Base-by-base conservation (phyloP, 805 yeast species). In the Cyberlindnera mrakii region DNA sequence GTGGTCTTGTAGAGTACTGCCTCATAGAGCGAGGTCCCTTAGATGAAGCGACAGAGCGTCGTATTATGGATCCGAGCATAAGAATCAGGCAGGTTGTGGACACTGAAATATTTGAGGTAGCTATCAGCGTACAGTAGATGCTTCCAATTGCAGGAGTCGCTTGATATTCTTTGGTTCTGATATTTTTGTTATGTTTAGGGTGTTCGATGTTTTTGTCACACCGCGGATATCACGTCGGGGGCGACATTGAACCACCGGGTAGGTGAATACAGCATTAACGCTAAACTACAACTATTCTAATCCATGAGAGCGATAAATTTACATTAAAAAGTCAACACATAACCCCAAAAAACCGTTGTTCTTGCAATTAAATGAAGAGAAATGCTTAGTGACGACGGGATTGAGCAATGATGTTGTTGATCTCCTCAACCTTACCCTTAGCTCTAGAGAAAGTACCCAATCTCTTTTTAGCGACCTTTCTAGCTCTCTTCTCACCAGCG, bases 401-500 rank as follows among this genome's bases (percentile, higher is more conserved):
- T 76, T 90, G 96, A 71, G 96, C 85, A 74, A 91, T 91, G 80
- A 91, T 80, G 71, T 77, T 74, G 84, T 78, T 87, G 90, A 95
- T 85, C 77, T 90, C 96, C 78, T 93, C 99, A 71, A 93, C 95
- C 90, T 93, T 93, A 73, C 88, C 93, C 86, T 88, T 87, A 67
- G 98, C 97, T 82, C 99, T 95, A 80, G 82, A 83, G 85, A 91
- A 95, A 66, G 99, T 88, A 78, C 99, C 99, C 70, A 93, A 87
- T 87, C 93, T 91, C 96, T 87, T 93, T 93, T 93, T 93, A 61
- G 98, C 97, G 70, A 93, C 89, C 89, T 93, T 93, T 88, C 93
- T 87, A 63, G 99, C 99, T 82, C 98, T 93, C 95, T 93, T 93
- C 80, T 93, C 99, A 83, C 96, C 96, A 72, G 96, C 90, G 80